These are phyloP conservation scores for Trypanosoma rangeli DNA, from an alignment of 208 protist genomes.

Conservation along the genomic window DNA sequence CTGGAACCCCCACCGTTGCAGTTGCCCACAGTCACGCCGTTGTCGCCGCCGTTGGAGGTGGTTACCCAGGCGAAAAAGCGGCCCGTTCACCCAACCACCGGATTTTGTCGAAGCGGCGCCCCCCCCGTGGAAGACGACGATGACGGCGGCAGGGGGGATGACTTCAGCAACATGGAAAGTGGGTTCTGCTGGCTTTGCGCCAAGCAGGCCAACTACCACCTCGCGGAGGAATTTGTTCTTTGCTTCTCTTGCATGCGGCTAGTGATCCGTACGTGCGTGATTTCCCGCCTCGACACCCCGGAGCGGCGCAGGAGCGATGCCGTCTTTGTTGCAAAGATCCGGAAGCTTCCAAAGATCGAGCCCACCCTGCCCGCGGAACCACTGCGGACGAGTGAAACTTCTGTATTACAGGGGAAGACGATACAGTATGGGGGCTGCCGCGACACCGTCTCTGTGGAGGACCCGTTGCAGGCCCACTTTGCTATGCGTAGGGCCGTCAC, in stretches of 20 bases:
- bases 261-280: constrained; percentile 43
- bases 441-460: constrained; percentile 32
- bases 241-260: constrained; percentile 75
- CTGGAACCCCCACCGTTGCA: too few species aligned
- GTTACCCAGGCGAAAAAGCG: too few species aligned
- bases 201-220: constrained; percentile 30
- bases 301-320: constrained; percentile 43
- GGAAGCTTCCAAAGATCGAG: constrained; percentile 30
- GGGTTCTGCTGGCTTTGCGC: constrained; percentile 65
- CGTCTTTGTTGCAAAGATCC: constrained; percentile 46
- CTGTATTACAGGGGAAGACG: not conserved
- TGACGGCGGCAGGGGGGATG: not conserved
- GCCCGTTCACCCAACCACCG: too few species aligned
- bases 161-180: not conserved
- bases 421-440: not conserved
- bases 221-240: constrained; percentile 43
- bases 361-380: not conserved
- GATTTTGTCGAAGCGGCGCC: too few species aligned
- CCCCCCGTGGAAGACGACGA: not conserved
- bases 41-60: too few species aligned
- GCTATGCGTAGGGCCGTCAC: constrained; percentile 45
- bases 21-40: too few species aligned
- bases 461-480: constrained; percentile 42
- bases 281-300: constrained; percentile 55
- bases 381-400: not conserved